Base-by-base conservation (phyloP, 345 rosid species). In the Linum tenue region DNA sequence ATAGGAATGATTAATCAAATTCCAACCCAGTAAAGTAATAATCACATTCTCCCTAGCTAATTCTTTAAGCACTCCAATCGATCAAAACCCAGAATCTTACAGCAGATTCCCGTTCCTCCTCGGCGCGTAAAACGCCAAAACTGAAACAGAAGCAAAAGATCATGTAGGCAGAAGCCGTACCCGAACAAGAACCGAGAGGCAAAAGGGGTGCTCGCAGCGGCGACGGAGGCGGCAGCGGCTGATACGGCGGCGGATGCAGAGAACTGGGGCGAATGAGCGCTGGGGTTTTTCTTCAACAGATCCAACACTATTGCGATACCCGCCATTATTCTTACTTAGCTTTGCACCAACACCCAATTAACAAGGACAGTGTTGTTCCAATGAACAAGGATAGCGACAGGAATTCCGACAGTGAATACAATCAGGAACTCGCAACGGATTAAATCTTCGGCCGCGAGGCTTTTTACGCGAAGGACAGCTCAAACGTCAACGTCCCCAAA, bases 281-380 rank as follows among this genome's bases (percentile, higher is more conserved):
- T 67, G 38, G 84, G 86, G 70, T 84, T 84, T 77, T 82, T 90
- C 88, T 81, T 75, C 60, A 83, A 70, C 56, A 90, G 88, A 85
- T 94, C 99, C 67, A 87, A 75, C 39, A 86, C 68, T 71, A 90
- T 60, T 9, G 95, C 85, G 70, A 88, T 79, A 72, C 97, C 97
- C 76, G 88, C 89, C 99, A 94, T 94, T 67, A 22, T 35, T 57
- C 11, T 17, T 5, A 12, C 53, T 7, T 9, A 4, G 6, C 44
- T 41, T 8, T 41, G 9, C 44, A 8, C 5, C 44, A 41, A 41
- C 9, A 41, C 44, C 44, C 44, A 41, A 41, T 9, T 15, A 48
- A 9, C 53, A 48, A 4, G 14, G 6, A 48, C 53, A 48, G 31
- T 22, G 31, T 22, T 22, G 31, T 22, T 22, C 31, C 31, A 22